Percentiles rank a stretch among this genome's conserved stretches.
Evolutionary conservation across 257 asterid genomes (phyloP).

Genomic region (Voacanga thouarsii): DNA sequence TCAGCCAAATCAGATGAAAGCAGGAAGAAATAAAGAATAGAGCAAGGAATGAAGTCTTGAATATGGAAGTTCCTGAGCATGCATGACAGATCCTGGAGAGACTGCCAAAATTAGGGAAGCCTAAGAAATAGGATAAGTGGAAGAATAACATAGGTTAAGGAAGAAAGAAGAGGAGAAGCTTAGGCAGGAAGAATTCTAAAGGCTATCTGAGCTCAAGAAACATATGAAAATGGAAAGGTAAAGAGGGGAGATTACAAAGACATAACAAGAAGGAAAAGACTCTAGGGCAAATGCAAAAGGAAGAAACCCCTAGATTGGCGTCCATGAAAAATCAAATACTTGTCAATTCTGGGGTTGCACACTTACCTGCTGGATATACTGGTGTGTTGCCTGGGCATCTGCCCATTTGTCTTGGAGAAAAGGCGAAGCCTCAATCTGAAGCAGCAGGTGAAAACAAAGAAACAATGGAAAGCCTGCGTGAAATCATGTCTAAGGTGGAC

Average conservation of each 20-base stretch:
- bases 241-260: constrained; percentile 73
- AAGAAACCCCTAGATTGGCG: constrained; percentile 79
- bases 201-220: constrained; percentile 71
- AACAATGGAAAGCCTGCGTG: constrained; percentile 38
- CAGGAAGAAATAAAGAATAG: constrained; percentile 51
- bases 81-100: constrained; percentile 89
- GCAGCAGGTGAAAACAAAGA: constrained; percentile 40
- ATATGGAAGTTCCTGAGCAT: constrained; percentile 67
- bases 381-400: constrained; percentile 47
- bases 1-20: constrained; percentile 61
- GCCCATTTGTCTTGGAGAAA: constrained; percentile 68
- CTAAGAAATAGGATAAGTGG: constrained; percentile 64
- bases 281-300: constrained; percentile 77
- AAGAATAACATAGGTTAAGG: constrained; percentile 71
- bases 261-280: constrained; percentile 79
- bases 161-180: constrained; percentile 15
- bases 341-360: constrained; percentile 50
- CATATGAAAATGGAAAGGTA: constrained; percentile 80
- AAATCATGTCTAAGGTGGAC: constrained; percentile 35
- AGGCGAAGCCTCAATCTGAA: constrained; percentile 57
- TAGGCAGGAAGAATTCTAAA: constrained; percentile 63
- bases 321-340: constrained; percentile 79
- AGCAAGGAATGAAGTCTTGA: constrained; percentile 33
- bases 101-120: constrained; percentile 68
- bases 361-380: constrained; percentile 44